Conservation (phyloP, 768 basidiomycete species). For the Antrodiella citrinella region DNA sequence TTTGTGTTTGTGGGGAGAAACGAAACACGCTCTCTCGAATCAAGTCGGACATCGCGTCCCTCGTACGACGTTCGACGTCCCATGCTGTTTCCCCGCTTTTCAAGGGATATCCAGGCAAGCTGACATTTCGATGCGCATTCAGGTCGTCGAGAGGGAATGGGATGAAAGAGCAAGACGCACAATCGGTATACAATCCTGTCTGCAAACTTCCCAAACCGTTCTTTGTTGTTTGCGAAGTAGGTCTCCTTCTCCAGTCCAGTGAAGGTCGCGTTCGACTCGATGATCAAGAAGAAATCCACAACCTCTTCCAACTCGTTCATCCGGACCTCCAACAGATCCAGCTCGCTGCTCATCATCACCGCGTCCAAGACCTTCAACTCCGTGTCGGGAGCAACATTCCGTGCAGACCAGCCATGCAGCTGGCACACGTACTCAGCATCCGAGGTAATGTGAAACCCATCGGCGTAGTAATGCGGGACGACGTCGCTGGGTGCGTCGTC, state of each 20-base stretch:
- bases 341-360: slow-evolving; percentile 53
- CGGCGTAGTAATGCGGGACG: slow-evolving; percentile 50
- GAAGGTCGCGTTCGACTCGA: slow-evolving; percentile 54
- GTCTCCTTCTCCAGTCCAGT: slow-evolving; percentile 50
- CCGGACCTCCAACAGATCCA: slow-evolving; percentile 57
- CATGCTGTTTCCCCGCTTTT: slow-evolving; percentile 36
- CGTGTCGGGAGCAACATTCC: slow-evolving; percentile 18
- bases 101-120: slow-evolving; percentile 29
- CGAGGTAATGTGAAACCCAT: slow-evolving; percentile 31
- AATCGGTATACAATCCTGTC: slow-evolving; percentile 46
- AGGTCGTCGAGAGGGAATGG: slow-evolving; percentile 27
- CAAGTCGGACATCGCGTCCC: slow-evolving; percentile 39
- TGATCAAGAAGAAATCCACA: slow-evolving; percentile 52
- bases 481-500: slow-evolving; percentile 38
- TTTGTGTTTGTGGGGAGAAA: slow-evolving; percentile 24
- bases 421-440: slow-evolving; percentile 29
- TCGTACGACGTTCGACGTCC: slow-evolving; percentile 42
- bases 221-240: slow-evolving; percentile 38
- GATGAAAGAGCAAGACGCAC: neutral
- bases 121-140: neutral
- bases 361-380: slow-evolving; percentile 40
- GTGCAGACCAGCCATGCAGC: slow-evolving; percentile 46
- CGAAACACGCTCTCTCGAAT: slow-evolving; percentile 24
- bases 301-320: slow-evolving; percentile 50
- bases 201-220: slow-evolving; percentile 40